A percentile compares a stretch with the other conserved stretches of the same genome.
Conservation (phyloP, 768 basidiomycete species). For the Steccherinum ochraceum region DNA sequence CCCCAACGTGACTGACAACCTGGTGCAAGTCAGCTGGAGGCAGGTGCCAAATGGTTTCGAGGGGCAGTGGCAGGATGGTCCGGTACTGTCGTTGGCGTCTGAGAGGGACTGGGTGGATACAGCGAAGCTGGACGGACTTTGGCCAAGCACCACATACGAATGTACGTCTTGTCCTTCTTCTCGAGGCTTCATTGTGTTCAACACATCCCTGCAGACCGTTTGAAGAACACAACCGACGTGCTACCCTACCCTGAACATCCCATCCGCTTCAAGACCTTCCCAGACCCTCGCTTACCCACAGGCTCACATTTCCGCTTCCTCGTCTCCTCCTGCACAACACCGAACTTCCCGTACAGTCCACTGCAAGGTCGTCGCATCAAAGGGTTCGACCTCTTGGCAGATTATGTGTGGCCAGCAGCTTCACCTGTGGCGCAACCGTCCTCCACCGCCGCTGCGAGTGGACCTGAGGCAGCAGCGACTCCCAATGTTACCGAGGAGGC, state of each 20-base stretch:
- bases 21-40: conserved; percentile 42
- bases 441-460: conserved; percentile 1
- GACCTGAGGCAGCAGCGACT: not conserved
- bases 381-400: conserved; percentile 59
- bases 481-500: not conserved
- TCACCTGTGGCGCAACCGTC: conserved; percentile 7
- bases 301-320: conserved; percentile 63
- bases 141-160: conserved; percentile 66
- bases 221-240: conserved; percentile 36
- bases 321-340: conserved; percentile 57
- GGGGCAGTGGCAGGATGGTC: conserved; percentile 48
- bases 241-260: conserved; percentile 46
- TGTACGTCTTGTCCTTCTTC: conserved; percentile 37
- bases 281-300: conserved; percentile 53
- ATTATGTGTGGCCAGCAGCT: conserved; percentile 36
- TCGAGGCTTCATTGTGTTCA: conserved; percentile 4
- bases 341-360: conserved; percentile 70
- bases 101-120: conserved; percentile 56
- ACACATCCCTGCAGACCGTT: conserved; percentile 29
- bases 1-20: conserved; percentile 23
- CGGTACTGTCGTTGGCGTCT: conserved; percentile 34
- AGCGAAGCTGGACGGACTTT: conserved; percentile 48
- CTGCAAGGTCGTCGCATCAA: conserved; percentile 44
- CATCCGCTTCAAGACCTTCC: conserved; percentile 66
- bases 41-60: conserved; percentile 20